These are phyloP conservation scores for Cladosporium sp. DNA, from an alignment of 2,329 filamentous ascomycete species.

Conservation along the genomic window DNA sequence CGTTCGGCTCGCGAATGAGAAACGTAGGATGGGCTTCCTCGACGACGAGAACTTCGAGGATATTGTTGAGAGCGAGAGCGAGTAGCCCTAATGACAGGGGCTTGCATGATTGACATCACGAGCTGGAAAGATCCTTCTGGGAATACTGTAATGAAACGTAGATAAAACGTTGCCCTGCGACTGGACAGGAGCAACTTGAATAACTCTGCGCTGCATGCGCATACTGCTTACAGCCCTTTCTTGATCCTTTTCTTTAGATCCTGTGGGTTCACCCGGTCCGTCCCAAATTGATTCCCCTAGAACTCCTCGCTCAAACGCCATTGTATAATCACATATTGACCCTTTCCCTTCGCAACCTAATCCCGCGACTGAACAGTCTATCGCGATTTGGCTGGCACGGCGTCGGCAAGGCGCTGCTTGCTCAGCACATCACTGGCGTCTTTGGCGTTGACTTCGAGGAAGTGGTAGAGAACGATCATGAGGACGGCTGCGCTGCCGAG, in stretches of 20 bases:
- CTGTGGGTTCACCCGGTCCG: too few relatives aligned
- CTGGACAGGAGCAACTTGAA: too few relatives aligned
- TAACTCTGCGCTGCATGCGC: too few relatives aligned
- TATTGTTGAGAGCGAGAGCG: slow-evolving; percentile 25
- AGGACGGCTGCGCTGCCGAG: slow-evolving; percentile 86
- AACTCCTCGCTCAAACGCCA: slow-evolving; percentile 11
- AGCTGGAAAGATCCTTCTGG: background rate
- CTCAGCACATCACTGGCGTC: slow-evolving; percentile 36
- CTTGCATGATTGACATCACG: background rate
- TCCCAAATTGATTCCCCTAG: background rate
- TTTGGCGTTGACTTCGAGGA: slow-evolving; percentile 86
- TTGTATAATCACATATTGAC: background rate
- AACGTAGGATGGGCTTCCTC: slow-evolving; percentile 44
- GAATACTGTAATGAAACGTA: too few relatives aligned
- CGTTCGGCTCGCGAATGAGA: slow-evolving; percentile 46
- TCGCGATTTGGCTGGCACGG: slow-evolving; percentile 24
- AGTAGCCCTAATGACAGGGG: background rate
- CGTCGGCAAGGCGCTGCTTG: slow-evolving; percentile 28
- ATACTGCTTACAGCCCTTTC: too few relatives aligned
- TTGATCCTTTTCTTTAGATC: too few relatives aligned
- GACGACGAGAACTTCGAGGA: slow-evolving; percentile 47
- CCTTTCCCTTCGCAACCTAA: background rate
- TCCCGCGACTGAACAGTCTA: slow-evolving; percentile 3
- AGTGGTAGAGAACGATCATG: slow-evolving; percentile 91
- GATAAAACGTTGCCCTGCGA: too few relatives aligned